phyloP scores from a whole-genome alignment of 2,329 filamentous ascomycete species.

The Colletotrichum chlorophyti region DNA sequence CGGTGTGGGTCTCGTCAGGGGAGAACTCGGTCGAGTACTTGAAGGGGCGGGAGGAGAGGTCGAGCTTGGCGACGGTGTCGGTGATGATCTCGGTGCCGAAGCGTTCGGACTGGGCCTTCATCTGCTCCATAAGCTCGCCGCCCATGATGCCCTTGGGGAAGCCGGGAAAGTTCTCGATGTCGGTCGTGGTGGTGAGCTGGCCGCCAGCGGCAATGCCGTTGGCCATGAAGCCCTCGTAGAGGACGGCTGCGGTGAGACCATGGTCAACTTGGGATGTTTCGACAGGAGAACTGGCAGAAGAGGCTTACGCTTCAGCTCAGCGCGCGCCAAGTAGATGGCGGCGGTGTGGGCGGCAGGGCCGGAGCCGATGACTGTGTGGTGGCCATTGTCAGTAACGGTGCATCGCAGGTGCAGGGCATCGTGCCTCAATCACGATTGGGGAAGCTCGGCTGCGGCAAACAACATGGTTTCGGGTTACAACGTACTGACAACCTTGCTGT shows the following conservation, averaged over 20 bases:
- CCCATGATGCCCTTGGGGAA: constrained; percentile 92
- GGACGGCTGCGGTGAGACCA: constrained; percentile 64
- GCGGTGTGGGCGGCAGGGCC: constrained; percentile 97
- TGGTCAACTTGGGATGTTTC: not conserved
- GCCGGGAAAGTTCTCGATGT: constrained; percentile 97
- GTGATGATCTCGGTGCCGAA: constrained; percentile 94
- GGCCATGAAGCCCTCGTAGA: constrained; percentile 98
- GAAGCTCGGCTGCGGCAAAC: not conserved
- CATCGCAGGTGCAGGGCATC: constrained; percentile 14
- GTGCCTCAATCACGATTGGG: not conserved
- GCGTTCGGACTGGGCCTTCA: constrained; percentile 88
- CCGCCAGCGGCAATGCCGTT: constrained; percentile 96
- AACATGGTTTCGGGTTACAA: constrained; percentile 42
- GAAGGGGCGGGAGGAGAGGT: constrained; percentile 85
- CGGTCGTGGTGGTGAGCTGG: constrained; percentile 97
- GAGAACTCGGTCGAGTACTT: constrained; percentile 92
- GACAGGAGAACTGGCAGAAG: not conserved
- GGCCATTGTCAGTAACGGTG: not conserved
- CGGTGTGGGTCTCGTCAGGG: constrained; percentile 83
- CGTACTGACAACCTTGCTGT: constrained; percentile 89
- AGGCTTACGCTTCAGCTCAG: constrained; percentile 81
- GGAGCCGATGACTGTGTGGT: constrained; percentile 76
- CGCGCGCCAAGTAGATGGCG: constrained; percentile 93
- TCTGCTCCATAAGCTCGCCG: constrained; percentile 89
- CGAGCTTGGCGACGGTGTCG: constrained; percentile 89